Evolutionary conservation across 2,329 filamentous ascomycete genomes (phyloP).

Genomic region (Microsporum canis): DNA sequence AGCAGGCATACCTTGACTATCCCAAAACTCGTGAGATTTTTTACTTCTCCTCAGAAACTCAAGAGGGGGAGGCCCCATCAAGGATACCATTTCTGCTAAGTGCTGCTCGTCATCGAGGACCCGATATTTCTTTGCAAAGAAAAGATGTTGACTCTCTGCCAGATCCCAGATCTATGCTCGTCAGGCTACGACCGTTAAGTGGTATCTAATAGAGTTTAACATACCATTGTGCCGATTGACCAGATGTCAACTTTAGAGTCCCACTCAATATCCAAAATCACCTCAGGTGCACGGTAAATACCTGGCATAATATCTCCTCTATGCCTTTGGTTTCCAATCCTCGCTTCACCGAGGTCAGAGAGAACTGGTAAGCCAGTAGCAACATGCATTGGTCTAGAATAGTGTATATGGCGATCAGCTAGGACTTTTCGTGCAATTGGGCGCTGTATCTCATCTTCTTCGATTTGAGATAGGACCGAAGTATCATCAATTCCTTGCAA

Average conservation of each 20-base stretch:
- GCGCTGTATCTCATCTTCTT: constrained; percentile 9
- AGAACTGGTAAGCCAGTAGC: constrained; percentile 5
- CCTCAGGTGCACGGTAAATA: constrained; percentile 18
- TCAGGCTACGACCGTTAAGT: neutral
- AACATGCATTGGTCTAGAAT: constrained; percentile 6
- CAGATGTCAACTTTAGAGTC: constrained; percentile 19
- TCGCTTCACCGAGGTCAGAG: constrained; percentile 9
- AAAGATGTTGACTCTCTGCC: neutral
- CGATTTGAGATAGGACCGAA: constrained; percentile 8
- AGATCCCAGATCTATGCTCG: constrained; percentile 10
- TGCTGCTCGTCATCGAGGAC: constrained; percentile 12
- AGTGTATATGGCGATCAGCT: constrained; percentile 10
- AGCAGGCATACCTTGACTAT: constrained; percentile 15
- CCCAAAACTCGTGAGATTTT: constrained; percentile 18
- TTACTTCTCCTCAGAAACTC: constrained; percentile 15
- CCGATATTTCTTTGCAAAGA: constrained; percentile 1
- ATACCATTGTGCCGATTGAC: constrained; percentile 18
- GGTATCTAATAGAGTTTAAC: neutral
- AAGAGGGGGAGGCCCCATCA: constrained; percentile 12
- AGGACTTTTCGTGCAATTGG: constrained; percentile 11
- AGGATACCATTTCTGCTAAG: constrained; percentile 19
- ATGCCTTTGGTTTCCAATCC: neutral
- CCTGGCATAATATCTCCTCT: constrained; percentile 16
- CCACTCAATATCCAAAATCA: constrained; percentile 19
- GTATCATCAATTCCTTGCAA: constrained; percentile 15